Conservation (phyloP, 2,329 filamentous ascomycete species). For the Akanthomyces dipterigenus region DNA sequence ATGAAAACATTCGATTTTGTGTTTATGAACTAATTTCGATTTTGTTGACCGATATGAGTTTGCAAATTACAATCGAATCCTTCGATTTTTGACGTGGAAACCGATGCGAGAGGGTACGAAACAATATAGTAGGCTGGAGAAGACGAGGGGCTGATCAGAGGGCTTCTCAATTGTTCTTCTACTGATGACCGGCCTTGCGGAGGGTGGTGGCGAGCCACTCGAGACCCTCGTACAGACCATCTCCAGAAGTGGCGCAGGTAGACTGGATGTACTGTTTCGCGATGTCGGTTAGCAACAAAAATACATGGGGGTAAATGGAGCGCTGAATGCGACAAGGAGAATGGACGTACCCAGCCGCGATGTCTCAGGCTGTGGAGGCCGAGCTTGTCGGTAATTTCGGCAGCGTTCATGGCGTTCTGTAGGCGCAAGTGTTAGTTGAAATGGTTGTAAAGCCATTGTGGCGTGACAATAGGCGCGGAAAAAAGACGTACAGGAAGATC, state of each 20-base stretch:
- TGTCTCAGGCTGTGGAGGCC: slow-evolving; percentile 98
- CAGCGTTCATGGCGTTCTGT: slow-evolving; percentile 98
- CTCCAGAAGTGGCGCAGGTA: slow-evolving; percentile 96
- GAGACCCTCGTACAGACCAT: slow-evolving; percentile 98
- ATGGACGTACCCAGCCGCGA: slow-evolving; percentile 85
- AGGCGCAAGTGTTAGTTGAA: slow-evolving; percentile 16
- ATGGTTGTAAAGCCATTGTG: not conserved
- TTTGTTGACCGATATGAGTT: slow-evolving; percentile 44
- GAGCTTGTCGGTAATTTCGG: slow-evolving; percentile 99
- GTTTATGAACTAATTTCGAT: slow-evolving; percentile 48
- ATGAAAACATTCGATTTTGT: slow-evolving; percentile 27
- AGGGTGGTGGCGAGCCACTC: slow-evolving; percentile 84
- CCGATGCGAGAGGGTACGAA: slow-evolving; percentile 34
- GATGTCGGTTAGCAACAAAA: slow-evolving; percentile 11
- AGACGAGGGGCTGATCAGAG: slow-evolving; percentile 24
- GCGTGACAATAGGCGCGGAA: slow-evolving; percentile 1
- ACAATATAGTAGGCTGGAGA: slow-evolving; percentile 31
- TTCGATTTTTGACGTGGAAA: slow-evolving; percentile 33
- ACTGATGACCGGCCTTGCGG: slow-evolving; percentile 65
- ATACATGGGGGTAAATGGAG: not conserved
- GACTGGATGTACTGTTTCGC: slow-evolving; percentile 87
- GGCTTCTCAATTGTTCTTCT: slow-evolving; percentile 33
- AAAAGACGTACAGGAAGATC: slow-evolving; percentile 77
- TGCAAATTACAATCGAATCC: slow-evolving; percentile 53
- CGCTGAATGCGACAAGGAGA: not conserved